Base-by-base conservation (phyloP, 129 eudicot species). In the Chrysanthemum seticuspe region DNA sequence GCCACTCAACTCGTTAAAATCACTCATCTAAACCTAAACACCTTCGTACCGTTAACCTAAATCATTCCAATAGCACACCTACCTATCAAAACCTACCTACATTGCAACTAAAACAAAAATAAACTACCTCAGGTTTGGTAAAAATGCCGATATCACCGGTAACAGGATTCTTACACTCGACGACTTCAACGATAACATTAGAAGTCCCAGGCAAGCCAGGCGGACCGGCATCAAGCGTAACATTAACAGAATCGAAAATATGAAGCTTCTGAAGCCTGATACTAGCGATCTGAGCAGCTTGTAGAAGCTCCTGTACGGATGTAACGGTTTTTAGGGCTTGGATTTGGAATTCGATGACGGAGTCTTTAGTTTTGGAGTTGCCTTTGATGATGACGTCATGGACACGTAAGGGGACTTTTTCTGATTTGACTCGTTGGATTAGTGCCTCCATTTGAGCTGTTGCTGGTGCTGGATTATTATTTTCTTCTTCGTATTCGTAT, bases 371-470 rank as follows among this genome's bases (percentile, higher is more conserved):
- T 76, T 85, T 94, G 13, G 62, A 72, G 78, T 94, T 93, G 10
- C 98, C 98, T 78, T 90, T 84, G 66, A 93, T 90, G 45, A 93
- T 13, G 29, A 93, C 91, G 52, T 93, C 90, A 78, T 93, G 95
- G 29, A 93, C 97, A 63, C 92, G 80, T 49, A 93, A 52, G 1
- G 91, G 87, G 7, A 94, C 85, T 25, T 74, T 70, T 75, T 87
- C 97, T 18, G 82, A 70, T 6, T 83, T 57, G n/a, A 94, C 64
- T 16, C 96, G 83, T 29, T 79, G 71, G 53, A 86, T 45, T 0
- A 86, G 80, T 4, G 55, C 65, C 55, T 86, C 80, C 84, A 87
- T 83, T 34, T 76, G 81, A 0, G 69, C 75, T 83, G 79, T 52
- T 57, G 49, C 31, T 5, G 77, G 13, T 8, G 59, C 31, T 70